Evolutionary conservation across 1,284 basidiomycete species (phyloP).

Genomic region (Hortiboletus rubellus): DNA sequence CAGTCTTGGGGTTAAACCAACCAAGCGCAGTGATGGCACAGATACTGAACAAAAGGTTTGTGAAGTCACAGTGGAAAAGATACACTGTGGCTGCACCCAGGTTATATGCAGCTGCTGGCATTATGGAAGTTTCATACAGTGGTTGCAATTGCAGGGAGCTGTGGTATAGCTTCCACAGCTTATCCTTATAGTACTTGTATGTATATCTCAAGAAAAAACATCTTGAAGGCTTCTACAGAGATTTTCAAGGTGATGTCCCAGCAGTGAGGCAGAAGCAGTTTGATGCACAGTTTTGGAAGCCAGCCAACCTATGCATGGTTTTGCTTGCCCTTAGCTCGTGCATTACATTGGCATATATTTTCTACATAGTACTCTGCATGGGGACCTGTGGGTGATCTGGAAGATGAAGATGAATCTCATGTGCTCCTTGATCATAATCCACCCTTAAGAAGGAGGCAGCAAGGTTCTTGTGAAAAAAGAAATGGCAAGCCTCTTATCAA

Average conservation of each 20-base stretch:
- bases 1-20: not conserved
- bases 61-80: not conserved
- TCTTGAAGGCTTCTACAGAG: not conserved
- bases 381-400: not conserved
- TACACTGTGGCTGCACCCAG: not conserved
- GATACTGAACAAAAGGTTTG: slow-evolving; percentile 12
- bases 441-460: no score
- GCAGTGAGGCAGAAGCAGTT: no score
- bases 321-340: not conserved
- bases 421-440: no score
- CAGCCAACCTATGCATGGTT: not conserved
- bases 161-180: not conserved
- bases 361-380: not conserved
- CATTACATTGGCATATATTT: fast-evolving
- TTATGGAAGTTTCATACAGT: not conserved
- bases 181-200: not conserved
- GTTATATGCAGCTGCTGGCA: slow-evolving; percentile 11
- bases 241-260: no score
- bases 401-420: no score
- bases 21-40: slow-evolving; percentile 13
- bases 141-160: not conserved
- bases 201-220: slow-evolving; percentile 4
- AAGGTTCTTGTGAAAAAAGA: no score
- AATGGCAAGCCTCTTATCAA: no score
- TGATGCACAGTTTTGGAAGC: not conserved